Conservation (phyloP, 768 basidiomycete species). For the Lepiota brunneoincarnata region DNA sequence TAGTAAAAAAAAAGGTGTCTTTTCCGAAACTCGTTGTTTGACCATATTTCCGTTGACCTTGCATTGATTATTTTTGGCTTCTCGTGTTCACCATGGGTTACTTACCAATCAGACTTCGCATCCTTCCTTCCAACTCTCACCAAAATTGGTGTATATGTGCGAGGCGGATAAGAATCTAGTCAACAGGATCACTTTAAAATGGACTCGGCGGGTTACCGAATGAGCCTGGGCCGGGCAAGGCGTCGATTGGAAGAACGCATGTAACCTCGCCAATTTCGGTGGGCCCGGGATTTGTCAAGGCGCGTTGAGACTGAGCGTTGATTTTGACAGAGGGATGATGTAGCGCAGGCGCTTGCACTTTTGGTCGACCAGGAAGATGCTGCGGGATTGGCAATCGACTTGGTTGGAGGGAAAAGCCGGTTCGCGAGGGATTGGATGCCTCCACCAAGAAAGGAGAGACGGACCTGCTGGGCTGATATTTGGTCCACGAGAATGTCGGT, state of each 20-base stretch:
- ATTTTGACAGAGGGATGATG: conserved; percentile 50
- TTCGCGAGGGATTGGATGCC: conserved; percentile 44
- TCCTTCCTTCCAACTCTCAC: too few relatives aligned
- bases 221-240: conserved; percentile 46
- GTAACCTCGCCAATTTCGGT: conserved; percentile 45
- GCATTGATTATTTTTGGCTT: too few relatives aligned
- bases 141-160: conserved; percentile 42
- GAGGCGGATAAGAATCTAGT: conserved; percentile 43
- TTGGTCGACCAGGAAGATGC: conserved; percentile 50
- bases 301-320: neutral
- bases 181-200: conserved; percentile 53
- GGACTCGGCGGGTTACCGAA: conserved; percentile 50
- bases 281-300: conserved; percentile 14
- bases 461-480: conserved; percentile 30
- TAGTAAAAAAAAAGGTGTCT: too few relatives aligned
- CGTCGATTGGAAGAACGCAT: conserved; percentile 49
- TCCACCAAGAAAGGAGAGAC: conserved; percentile 48
- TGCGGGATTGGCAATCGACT: conserved; percentile 55
- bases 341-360: conserved; percentile 43
- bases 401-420: conserved; percentile 47
- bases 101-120: too few relatives aligned
- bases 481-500: neutral
- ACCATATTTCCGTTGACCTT: too few relatives aligned
- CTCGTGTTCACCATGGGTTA: too few relatives aligned
- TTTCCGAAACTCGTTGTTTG: too few relatives aligned